Percentiles rank a stretch among this genome's conserved stretches.
phyloP scores from a whole-genome alignment of 1,139 yeast species.

The Taiozyma onychis region DNA sequence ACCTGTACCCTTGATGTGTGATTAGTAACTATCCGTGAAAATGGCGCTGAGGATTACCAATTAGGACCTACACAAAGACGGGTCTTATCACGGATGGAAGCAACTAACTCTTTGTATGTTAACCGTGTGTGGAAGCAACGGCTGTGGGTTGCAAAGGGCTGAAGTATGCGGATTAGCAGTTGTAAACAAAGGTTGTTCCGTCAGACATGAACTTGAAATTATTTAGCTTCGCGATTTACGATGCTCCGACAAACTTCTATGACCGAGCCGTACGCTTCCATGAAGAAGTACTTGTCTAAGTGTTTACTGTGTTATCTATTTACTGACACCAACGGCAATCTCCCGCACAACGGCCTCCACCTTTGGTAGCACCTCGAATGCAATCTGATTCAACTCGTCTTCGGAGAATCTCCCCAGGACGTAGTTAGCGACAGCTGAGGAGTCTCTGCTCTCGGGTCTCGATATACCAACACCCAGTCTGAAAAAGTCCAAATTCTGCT shows the following conservation, averaged over 20 bases:
- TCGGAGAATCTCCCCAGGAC: conserved; percentile 48
- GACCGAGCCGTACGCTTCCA: not conserved
- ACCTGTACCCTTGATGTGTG: not conserved
- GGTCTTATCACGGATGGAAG: not conserved
- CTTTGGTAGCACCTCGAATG: conserved; percentile 34
- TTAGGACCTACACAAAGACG: not conserved
- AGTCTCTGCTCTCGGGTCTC: conserved; percentile 42
- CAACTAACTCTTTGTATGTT: not conserved
- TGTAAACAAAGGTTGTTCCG: not conserved
- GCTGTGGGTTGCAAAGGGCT: not conserved
- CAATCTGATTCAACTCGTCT: conserved; percentile 35
- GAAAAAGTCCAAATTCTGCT: conserved; percentile 24
- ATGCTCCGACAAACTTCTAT: not conserved
- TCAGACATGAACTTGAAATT: not conserved
- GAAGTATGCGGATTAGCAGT: not conserved
- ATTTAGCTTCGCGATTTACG: not conserved
- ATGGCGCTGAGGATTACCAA: not conserved
- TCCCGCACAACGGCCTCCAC: conserved; percentile 34
- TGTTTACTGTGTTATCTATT: not conserved
- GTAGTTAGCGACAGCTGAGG: conserved; percentile 47
- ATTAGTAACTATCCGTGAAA: not conserved
- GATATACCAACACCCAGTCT: conserved; percentile 73
- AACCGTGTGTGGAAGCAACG: not conserved
- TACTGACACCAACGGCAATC: conserved; percentile 16
- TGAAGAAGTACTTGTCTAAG: too few species aligned